These are phyloP conservation scores for Gastrolobium villosum DNA, from an alignment of 306 rosid genomes.

Conservation along the genomic window DNA sequence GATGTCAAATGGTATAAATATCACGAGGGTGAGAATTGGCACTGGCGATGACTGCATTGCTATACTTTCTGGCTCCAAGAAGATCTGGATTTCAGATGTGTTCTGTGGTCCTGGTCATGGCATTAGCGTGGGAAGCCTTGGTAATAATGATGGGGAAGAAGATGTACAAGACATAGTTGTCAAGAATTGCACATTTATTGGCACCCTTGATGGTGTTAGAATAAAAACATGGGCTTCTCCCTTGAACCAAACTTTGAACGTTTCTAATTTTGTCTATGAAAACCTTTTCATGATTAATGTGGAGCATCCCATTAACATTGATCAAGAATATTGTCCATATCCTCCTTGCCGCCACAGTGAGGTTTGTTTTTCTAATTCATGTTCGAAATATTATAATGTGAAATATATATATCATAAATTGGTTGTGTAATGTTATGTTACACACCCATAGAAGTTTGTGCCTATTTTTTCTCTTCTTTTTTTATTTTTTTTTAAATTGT, in stretches of 20 bases:
- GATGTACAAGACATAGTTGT: conserved; percentile 57
- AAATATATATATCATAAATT: not conserved
- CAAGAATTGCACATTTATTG: conserved; percentile 55
- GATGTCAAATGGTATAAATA: conserved; percentile 40
- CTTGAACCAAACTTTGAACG: conserved; percentile 24
- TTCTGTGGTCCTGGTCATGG: conserved; percentile 82
- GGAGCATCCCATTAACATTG: conserved; percentile 60
- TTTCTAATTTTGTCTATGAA: conserved; percentile 53
- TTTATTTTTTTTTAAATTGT: too few relatives aligned
- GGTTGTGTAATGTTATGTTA: too few relatives aligned
- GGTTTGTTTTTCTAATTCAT: conserved; percentile 44
- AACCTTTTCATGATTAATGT: conserved; percentile 63
- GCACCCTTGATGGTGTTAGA: conserved; percentile 63
- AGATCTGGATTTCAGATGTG: conserved; percentile 47
- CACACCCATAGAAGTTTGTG: too few relatives aligned
- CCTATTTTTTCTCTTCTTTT: too few relatives aligned
- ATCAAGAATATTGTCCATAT: conserved; percentile 65
- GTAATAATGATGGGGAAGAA: conserved; percentile 43
- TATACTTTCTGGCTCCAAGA: conserved; percentile 54
- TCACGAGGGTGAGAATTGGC: conserved; percentile 41
- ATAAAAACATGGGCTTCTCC: conserved; percentile 73
- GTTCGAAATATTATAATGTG: too few relatives aligned
- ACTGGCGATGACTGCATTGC: conserved; percentile 79
- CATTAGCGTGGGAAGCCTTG: conserved; percentile 78
- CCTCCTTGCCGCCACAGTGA: conserved; percentile 52